phyloP scores from a whole-genome alignment of 805 yeast genomes.

The Starmera amethionina region DNA sequence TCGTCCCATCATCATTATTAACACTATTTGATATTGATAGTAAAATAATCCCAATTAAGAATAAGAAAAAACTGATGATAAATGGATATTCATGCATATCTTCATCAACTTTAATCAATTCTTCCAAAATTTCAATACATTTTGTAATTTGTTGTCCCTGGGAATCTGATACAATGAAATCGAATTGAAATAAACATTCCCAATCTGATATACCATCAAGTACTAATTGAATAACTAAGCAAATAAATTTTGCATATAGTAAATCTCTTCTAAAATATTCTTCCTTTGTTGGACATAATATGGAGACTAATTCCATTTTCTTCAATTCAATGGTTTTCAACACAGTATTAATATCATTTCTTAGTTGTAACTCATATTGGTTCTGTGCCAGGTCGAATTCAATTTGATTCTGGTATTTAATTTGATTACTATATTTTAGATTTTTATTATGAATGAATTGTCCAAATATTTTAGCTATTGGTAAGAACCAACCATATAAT shows the following conservation, averaged over 20 bases:
- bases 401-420: background rate
- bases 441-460: conserved; percentile 13
- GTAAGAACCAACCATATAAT: conserved; percentile 29
- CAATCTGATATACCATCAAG: conserved; percentile 7
- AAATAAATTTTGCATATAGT: conserved; percentile 14
- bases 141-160: conserved; percentile 7
- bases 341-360: conserved; percentile 11
- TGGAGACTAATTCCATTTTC: conserved; percentile 7
- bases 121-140: conserved; percentile 12
- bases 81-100: conserved; percentile 14
- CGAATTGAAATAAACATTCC: conserved; percentile 8
- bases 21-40: conserved; percentile 13
- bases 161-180: conserved; percentile 7
- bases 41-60: conserved; percentile 12
- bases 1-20: conserved; percentile 7
- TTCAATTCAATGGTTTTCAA: conserved; percentile 7
- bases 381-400: no score
- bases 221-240: conserved; percentile 10
- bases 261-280: conserved; percentile 6
- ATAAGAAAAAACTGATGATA: conserved; percentile 12
- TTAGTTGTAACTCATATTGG: conserved; percentile 5
- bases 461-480: conserved; percentile 24
- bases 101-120: conserved; percentile 9
- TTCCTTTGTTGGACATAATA: conserved; percentile 9
- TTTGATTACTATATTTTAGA: no score